Conservation (phyloP, 176 grass and related monocot species). For the Lolium perenne region DNA sequence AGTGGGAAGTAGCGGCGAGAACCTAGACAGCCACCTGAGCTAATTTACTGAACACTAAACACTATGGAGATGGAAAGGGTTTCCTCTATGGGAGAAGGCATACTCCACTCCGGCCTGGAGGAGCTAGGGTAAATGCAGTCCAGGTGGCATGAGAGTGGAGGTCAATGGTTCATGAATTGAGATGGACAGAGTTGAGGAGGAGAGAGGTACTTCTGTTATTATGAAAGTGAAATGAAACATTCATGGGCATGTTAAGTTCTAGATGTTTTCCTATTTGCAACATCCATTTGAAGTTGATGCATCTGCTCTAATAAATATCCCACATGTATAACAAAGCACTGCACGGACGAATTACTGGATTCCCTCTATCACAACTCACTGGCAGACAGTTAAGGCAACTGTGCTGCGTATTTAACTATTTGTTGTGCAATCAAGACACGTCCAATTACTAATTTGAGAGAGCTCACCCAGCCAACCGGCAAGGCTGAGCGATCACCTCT, state of each 20-base stretch:
- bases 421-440: slow-evolving; percentile 11
- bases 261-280: not conserved
- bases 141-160: not conserved
- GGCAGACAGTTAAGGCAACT: not conserved
- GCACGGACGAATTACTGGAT: not conserved
- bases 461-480: not conserved
- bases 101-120: too few species aligned
- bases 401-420: not conserved
- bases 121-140: not conserved
- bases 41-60: too few species aligned
- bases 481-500: not conserved
- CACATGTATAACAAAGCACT: slow-evolving; percentile 29
- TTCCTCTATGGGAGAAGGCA: too few species aligned
- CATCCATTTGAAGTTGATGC: not conserved
- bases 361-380: not conserved
- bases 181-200: not conserved
- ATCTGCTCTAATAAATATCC: not conserved
- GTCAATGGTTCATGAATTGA: not conserved
- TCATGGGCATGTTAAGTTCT: not conserved
- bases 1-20: too few species aligned
- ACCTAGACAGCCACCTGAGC: too few species aligned
- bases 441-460: not conserved
- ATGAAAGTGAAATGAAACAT: not conserved
- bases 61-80: not conserved
- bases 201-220: not conserved